A percentile compares a stretch with the other conserved stretches of the same genome.
phyloP scores from a whole-genome alignment of 306 rosid species.

The Astragalus glycyphyllos region DNA sequence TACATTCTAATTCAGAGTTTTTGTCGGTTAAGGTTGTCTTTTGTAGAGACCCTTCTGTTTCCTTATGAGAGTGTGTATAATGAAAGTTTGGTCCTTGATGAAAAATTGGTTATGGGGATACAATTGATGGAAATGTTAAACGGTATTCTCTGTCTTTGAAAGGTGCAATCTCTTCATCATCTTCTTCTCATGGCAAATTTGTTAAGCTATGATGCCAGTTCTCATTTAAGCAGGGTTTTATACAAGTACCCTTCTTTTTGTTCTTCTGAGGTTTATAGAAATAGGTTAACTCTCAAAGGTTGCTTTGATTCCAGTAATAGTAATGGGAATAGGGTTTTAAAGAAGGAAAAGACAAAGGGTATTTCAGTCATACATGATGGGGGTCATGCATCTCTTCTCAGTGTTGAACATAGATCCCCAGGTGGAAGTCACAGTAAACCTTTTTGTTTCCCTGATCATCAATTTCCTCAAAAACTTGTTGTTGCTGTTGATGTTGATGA shows the following conservation, averaged over 20 bases:
- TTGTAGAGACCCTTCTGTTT: constrained; percentile 26
- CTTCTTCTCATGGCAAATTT: constrained; percentile 42
- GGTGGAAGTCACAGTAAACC: constrained; percentile 43
- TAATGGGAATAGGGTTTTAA: constrained; percentile 38
- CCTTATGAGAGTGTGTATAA: constrained; percentile 19
- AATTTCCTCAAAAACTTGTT: constrained; percentile 52
- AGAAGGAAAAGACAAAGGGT: constrained; percentile 52
- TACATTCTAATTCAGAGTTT: constrained; percentile 21
- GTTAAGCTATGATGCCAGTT: constrained; percentile 42
- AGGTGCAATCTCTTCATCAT: constrained; percentile 34
- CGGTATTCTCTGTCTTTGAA: not conserved
- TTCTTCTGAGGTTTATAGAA: constrained; percentile 33
- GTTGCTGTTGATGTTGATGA: constrained; percentile 94
- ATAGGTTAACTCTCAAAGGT: constrained; percentile 37
- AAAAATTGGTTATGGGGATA: constrained; percentile 2
- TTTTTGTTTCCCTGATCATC: constrained; percentile 47
- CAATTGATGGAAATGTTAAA: constrained; percentile 3
- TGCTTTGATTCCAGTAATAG: constrained; percentile 43
- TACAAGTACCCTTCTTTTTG: constrained; percentile 39
- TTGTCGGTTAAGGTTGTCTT: constrained; percentile 21
- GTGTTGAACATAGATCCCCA: constrained; percentile 28
- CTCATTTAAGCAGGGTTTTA: constrained; percentile 31
- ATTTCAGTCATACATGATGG: constrained; percentile 15
- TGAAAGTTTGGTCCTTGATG: constrained; percentile 34
- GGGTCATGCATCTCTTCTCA: not conserved